Evolutionary conservation across 2,329 filamentous ascomycete genomes (phyloP), one percentile per base, ranked within the genome.

Genomic region (Alternaria hordeiaustralica): DNA sequence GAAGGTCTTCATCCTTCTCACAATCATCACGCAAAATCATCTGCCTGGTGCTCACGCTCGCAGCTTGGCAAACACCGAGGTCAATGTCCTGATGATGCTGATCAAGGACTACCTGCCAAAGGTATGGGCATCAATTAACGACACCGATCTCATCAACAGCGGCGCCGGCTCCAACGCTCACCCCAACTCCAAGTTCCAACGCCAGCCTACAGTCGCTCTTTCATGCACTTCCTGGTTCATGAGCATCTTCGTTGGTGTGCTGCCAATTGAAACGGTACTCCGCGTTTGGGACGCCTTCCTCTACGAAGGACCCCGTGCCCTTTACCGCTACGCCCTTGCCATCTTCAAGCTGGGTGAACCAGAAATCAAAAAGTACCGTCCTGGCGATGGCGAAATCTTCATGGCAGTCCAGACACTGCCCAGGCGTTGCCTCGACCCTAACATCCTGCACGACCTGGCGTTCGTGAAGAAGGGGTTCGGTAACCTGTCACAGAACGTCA

Each of bases 201-300:
- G 91, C 5, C 86, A 97, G 11, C 95, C 95, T 0, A 94, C 95
- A 12, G 95, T 98, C 69, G 96, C 93, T 0, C 86, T 98, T 6
- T 96, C 94, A 71, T 93, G 96, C 80, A 97, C 94, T 10, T 92
- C 94, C 5, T 98, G 95, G 95, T 96, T 98, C 80, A 97, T 98
- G 95, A 96, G 92, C 53, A 92, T 96, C 72, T 97, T 96, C 79
- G 96, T 97, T 65, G 94, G 94, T 57, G 97, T 93, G 0, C 83
- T 98, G 18, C 95, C 95, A 2, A 94, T 97, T 65, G 95, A 98
- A 81, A 93, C 91, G 18, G 95, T 94, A 0, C 86, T 97, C 18
- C 91, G 95, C 8, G 93, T 97, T 2, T 98, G 95, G 95, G 95
- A 98, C 72, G 89, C 93, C 1, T 94, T 98, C 76, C 97, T 97